Base-by-base conservation (phyloP, 495 filamentous ascomycete species). In the Talaromyces adpressus region DNA sequence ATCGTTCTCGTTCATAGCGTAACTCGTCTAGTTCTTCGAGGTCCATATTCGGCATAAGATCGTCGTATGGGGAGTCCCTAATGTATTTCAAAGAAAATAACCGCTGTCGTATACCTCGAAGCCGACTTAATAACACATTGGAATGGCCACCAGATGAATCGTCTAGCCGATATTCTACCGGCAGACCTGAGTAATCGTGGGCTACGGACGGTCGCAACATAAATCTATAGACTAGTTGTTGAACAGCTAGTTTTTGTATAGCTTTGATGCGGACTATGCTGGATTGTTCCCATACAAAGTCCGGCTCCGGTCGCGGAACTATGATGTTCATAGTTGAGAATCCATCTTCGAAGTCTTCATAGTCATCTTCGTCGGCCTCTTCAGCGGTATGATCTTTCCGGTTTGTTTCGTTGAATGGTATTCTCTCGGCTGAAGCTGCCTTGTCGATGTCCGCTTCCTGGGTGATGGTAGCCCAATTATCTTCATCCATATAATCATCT, bases 141-240 rank as follows among this genome's bases (percentile, higher is more conserved):
- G 60, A 14, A 53, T 45, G 16, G 8, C n/a, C 34, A 4, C 18
- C 25, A 20, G 41, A 34, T 4, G 47, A 20, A 8, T 62, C 60
- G n/a, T 62, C 60, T 16, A 51, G 45, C 5, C 41, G 27, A 51
- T 78, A 79, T 23, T 73, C 70, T 69, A 75, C 74, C 18, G 67
- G 68, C 12, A 78, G 27, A 3, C 78, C 78, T 12, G 65, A 62
- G 34, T 81, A 81, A 49, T 69, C 68, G 57, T 81, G 78, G 1
- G 75, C 75, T 25, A 81, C 71, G 6, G 68, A 64, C 20, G 77
- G 77, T 16, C 78, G 72, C 6, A 81, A 66, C 9, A 81, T 45
- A 32, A 79, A 49, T 29, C 78, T 68, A 34, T 79, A 74, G 3
- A 74, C 72, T n/a, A 81, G 76, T 66, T 81, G 76, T 57, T 71